Evolutionary conservation across 2,329 filamentous ascomycete genomes (phyloP), one percentile per base, ranked within the genome.

Genomic region (Trichoderma cornu-damae): DNA sequence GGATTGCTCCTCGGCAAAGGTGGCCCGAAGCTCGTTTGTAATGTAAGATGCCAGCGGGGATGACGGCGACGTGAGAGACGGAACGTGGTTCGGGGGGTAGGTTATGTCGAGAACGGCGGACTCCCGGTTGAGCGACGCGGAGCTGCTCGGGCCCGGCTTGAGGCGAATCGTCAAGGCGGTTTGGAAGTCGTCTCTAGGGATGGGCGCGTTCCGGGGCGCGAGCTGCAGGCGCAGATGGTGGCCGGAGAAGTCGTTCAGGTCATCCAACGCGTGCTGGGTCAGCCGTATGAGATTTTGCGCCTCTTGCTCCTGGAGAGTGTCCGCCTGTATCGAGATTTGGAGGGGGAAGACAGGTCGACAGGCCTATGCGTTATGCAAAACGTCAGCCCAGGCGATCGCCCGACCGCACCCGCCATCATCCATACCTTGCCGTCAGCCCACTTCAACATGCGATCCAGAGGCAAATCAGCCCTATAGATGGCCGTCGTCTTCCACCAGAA

Each of bases 401-500:
- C 24, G 11, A 32, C n/a, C 4, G 32, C 9, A n/a, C 35, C 11
- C 58, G 26, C 22, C 28, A 11, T 60, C 75, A 61, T 72, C 95
- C 92, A 61, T 72, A 95, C 92, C 80, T 88, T 90, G 62, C 91
- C 91, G 67, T 95, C 89, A 8, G 90, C 89, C 93, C 94, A 97
- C 61, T 88, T 82, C 64, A 88, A 82, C 94, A 99, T 99, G 55
- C 86, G 82, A 68, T 88, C 81, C 63, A 96, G 72, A 4, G 94
- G 94, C 64, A 99, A 76, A 43, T 85, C 81, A 11, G 93, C 92
- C 56, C 94, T 84, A 71, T 96, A 92, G 56, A 97, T 96, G 0
- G 89, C 88, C 3, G 94, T 99, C 0, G 94, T 97, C 71, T 85
- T 86, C 85, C 90, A 95, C 94, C 94, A 99, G 81, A 96, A 87